Evolutionary conservation across 2,329 filamentous ascomycete genomes (phyloP), one percentile per base, ranked within the genome.

Genomic region (Fusarium siculi): DNA sequence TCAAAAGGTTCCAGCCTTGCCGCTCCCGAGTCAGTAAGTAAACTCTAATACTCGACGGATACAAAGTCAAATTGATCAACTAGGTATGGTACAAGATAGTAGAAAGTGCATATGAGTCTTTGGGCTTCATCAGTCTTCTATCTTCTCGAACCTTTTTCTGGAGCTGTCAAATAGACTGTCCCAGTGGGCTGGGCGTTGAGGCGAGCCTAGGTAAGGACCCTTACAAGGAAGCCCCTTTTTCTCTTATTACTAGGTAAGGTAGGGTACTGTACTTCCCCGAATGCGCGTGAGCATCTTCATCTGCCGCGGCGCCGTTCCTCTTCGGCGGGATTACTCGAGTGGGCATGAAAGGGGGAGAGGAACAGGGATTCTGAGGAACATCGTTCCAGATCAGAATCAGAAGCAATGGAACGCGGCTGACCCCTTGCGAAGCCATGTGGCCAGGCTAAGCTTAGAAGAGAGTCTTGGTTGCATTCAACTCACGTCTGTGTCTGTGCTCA

Each of bases 351-450:
- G 65, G 63, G 71, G 75, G 68, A 34, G 43, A 40, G 46, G 18
- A 23, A 28, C 60, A 67, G 73, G 73, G 70, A 55, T 72, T 23
- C 39, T 32, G 34, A 49, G 64, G 62, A 62, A 63, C 36, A 61
- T 34, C 39, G 60, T 62, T 67, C 63, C 71, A 63, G 65, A 77
- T 73, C 70, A 68, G 63, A 72, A 52, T 57, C 36, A 63, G 63
- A 68, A 65, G 34, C 62, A 74, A 75, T 57, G 59, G 50, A 55
- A 40, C 61, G 74, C 61, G 42, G 65, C 60, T 55, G 42, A 55
- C 71, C 71, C 71, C 60, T 76, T 70, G 66, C 42, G 44, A 59
- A 52, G 56, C 74, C 68, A 76, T 76, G 74, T 76, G 73, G 68
- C 43, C 43, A 59, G n/a, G 47, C 65, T 52, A 44, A 40, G 52